phyloP scores from a whole-genome alignment of 495 filamentous ascomycete genomes.

The Aspergillus diversus region DNA sequence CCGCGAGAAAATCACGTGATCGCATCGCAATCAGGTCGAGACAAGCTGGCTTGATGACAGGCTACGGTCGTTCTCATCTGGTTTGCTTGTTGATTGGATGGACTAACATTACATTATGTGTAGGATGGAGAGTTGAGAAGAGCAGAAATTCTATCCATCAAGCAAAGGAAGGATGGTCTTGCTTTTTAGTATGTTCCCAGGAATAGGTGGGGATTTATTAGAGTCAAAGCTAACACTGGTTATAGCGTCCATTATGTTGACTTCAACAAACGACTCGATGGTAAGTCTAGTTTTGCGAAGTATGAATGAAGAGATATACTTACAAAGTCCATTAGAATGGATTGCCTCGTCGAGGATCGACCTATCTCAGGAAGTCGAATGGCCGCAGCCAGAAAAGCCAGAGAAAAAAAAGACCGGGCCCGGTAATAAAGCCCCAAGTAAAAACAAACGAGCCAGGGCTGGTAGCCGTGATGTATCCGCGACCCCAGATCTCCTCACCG shows the following conservation, averaged over 20 bases:
- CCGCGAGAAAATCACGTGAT: conserved; percentile 43
- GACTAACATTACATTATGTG: conserved; percentile 13
- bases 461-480: conserved; percentile 61
- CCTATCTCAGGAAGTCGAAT: conserved; percentile 75
- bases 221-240: conserved; percentile 25
- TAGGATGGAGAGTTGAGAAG: conserved; percentile 84
- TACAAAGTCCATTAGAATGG: conserved; percentile 70
- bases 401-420: conserved; percentile 65
- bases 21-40: background rate
- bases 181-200: conserved; percentile 69
- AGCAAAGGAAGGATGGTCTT: conserved; percentile 78
- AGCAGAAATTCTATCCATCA: conserved; percentile 91
- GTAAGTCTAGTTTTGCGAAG: conserved; percentile 30
- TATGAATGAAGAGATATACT: conserved; percentile 14
- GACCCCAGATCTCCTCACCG: conserved; percentile 57
- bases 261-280: conserved; percentile 98
- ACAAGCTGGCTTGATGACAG: too few relatives aligned
- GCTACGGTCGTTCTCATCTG: too few relatives aligned
- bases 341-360: conserved; percentile 79
- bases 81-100: too few relatives aligned
- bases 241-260: conserved; percentile 91
- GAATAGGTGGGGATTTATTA: background rate
- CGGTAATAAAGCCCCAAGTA: conserved; percentile 50
- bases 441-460: conserved; percentile 56
- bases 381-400: conserved; percentile 71